Conservation (phyloP, 441 rosid genomes). For the Mallotus repandus region DNA sequence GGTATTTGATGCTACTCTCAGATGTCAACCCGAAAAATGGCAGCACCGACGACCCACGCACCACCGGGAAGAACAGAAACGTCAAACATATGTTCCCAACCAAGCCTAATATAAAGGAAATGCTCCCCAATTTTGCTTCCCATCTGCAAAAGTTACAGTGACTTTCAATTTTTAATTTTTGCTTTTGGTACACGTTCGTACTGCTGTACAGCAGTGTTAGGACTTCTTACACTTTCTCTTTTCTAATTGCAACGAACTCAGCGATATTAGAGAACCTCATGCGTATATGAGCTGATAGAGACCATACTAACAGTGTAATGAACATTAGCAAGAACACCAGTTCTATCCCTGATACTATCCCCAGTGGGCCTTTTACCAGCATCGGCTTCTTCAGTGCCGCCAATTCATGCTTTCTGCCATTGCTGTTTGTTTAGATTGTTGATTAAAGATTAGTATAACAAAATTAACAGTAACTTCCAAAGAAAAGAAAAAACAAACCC, state of each 20-base stretch:
- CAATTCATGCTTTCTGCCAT: slow-evolving; percentile 5
- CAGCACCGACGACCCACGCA: slow-evolving; percentile 57
- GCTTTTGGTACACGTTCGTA: too few relatives aligned
- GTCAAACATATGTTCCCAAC: slow-evolving; percentile 56
- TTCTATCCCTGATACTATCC: slow-evolving; percentile 46
- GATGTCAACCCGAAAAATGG: slow-evolving; percentile 53
- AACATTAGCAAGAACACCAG: slow-evolving; percentile 48
- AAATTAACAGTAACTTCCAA: not conserved
- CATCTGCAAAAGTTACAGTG: slow-evolving; percentile 33
- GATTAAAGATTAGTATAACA: too few relatives aligned
- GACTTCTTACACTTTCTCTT: slow-evolving; percentile 16
- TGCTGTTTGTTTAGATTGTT: not conserved
- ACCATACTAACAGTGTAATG: slow-evolving; percentile 45
- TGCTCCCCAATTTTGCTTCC: slow-evolving; percentile 37
- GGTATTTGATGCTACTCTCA: slow-evolving; percentile 56
- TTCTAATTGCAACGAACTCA: slow-evolving; percentile 15
- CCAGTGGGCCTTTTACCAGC: slow-evolving; percentile 50
- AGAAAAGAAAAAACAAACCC: not conserved
- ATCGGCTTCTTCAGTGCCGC: slow-evolving; percentile 34
- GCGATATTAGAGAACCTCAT: slow-evolving; percentile 20
- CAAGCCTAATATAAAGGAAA: slow-evolving; percentile 33
- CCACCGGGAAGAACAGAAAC: slow-evolving; percentile 58
- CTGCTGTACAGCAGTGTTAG: not conserved
- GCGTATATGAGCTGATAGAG: slow-evolving; percentile 34
- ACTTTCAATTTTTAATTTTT: too few relatives aligned